Conservation (phyloP, 139 green algal genomes). For the Astrephomene gubernaculifera region DNA sequence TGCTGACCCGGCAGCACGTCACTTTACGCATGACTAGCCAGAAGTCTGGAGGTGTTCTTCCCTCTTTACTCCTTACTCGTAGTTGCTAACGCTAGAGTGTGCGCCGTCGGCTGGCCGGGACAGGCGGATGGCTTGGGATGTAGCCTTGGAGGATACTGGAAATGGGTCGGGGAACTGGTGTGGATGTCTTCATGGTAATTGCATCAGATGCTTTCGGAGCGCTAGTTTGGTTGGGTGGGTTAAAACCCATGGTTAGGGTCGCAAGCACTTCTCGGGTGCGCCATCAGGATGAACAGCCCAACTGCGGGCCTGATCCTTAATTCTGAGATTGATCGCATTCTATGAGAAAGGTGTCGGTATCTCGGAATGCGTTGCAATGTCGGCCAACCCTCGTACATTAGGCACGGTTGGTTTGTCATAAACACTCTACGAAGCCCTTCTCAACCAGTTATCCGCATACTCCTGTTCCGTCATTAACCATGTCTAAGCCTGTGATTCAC, state of each 20-base stretch:
- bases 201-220: too few species aligned
- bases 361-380: neutral
- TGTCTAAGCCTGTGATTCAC: slow-evolving; percentile 37
- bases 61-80: too few species aligned
- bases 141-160: neutral
- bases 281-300: neutral
- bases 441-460: too few species aligned
- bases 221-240: too few species aligned
- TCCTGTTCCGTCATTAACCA: slow-evolving; percentile 2
- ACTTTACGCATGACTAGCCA: neutral
- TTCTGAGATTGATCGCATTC: neutral
- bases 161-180: neutral
- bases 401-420: neutral
- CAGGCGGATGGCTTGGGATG: neutral
- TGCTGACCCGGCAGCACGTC: neutral
- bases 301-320: neutral
- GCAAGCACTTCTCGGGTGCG: too few species aligned
- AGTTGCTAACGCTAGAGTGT: too few species aligned
- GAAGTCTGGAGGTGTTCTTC: too few species aligned
- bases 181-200: neutral
- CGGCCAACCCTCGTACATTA: neutral
- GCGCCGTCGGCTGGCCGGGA: neutral
- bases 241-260: too few species aligned
- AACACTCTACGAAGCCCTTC: neutral
- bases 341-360: neutral